These are phyloP conservation scores for Zea luxurians DNA, from an alignment of 176 grass and related monocot species.

Conservation along the genomic window DNA sequence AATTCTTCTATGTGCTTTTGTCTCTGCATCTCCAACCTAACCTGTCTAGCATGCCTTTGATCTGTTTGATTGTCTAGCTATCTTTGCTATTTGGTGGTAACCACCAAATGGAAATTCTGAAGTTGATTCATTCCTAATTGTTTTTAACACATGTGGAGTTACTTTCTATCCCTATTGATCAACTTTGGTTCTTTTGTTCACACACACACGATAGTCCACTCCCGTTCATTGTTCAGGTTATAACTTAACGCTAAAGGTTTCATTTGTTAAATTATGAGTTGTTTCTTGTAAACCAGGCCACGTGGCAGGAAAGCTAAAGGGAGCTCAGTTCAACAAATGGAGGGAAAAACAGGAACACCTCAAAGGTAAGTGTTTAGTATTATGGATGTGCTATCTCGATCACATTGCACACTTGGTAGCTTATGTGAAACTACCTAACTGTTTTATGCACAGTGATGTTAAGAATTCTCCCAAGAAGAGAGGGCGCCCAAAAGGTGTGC, in stretches of 20 bases:
- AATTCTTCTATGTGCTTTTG: neutral
- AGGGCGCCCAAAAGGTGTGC: constrained; percentile 51
- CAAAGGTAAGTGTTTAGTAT: constrained; percentile 32
- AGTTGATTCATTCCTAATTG: neutral
- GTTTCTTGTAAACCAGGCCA: constrained; percentile 37
- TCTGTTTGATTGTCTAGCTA: no score
- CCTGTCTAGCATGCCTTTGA: no score
- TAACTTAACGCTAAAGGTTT: neutral
- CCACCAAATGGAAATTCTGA: neutral
- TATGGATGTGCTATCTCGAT: constrained; percentile 7
- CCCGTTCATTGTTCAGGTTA: neutral
- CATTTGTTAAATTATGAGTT: neutral
- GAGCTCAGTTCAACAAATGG: constrained; percentile 2
- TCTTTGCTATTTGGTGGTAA: no score
- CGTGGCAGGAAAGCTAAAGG: constrained; percentile 35
- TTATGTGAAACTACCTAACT: constrained; percentile 20
- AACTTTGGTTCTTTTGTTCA: neutral
- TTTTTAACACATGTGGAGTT: neutral
- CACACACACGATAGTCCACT: neutral
- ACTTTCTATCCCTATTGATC: neutral
- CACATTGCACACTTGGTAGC: neutral
- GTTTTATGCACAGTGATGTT: neutral
- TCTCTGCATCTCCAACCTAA: no score
- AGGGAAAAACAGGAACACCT: constrained; percentile 37
- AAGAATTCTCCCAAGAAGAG: constrained; percentile 43